These are phyloP conservation scores for Cladosporium velox DNA, from an alignment of 2,329 filamentous ascomycete genomes.

Conservation along the genomic window DNA sequence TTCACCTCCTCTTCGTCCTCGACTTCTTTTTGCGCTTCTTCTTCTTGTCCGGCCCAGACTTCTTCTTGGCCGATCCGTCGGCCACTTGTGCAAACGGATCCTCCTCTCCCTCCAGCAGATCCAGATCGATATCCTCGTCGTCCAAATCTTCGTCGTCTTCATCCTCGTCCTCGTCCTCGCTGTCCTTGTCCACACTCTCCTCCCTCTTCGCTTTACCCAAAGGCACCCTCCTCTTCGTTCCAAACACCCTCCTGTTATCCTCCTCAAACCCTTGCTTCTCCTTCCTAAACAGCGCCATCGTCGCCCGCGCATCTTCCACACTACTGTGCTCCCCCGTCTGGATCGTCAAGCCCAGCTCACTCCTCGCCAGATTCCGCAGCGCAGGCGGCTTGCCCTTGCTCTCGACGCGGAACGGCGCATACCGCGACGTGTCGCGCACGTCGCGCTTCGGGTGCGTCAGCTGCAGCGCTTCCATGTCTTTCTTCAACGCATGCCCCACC, in stretches of 20 bases:
- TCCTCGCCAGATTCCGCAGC: constrained; percentile 60
- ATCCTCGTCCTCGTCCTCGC: constrained; percentile 31
- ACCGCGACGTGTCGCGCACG: constrained; percentile 81
- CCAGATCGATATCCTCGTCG: constrained; percentile 29
- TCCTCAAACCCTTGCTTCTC: constrained; percentile 84
- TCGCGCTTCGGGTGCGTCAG: constrained; percentile 77
- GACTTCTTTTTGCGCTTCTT: constrained; percentile 39
- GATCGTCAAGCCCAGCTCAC: constrained; percentile 60
- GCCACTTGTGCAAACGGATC: constrained; percentile 28
- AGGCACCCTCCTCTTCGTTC: constrained; percentile 29
- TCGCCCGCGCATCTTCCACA: constrained; percentile 78
- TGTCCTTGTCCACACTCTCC: constrained; percentile 25
- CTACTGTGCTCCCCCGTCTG: constrained; percentile 63
- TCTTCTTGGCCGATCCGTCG: constrained; percentile 27
- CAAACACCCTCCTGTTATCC: constrained; percentile 71
- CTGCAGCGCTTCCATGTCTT: constrained; percentile 73
- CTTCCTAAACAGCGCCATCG: constrained; percentile 84
- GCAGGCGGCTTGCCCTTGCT: constrained; percentile 69
- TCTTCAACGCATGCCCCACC: constrained; percentile 80
- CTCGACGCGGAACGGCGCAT: constrained; percentile 71
- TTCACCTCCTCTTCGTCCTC: constrained; percentile 36
- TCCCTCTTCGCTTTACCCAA: constrained; percentile 23
- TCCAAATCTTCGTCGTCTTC: constrained; percentile 28
- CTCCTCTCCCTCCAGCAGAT: constrained; percentile 35
- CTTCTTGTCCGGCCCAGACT: constrained; percentile 36